Evolutionary conservation across 176 grass and related monocot species (phyloP).

Genomic region (Otatea glauca): DNA sequence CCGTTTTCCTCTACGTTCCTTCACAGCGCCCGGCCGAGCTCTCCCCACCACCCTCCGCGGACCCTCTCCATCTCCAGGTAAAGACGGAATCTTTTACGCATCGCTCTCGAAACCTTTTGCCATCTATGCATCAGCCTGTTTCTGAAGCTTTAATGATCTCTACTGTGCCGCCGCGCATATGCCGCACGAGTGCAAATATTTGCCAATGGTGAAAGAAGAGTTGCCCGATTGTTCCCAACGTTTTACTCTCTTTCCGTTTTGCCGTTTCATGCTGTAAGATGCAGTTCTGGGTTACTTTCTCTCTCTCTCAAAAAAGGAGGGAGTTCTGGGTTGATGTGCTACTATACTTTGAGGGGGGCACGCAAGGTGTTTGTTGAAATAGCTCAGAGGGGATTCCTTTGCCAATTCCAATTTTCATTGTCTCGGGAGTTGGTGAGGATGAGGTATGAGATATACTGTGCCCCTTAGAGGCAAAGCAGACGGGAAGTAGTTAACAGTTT

Average conservation of each 20-base stretch:
- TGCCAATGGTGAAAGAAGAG: not conserved
- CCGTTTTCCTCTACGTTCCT: not conserved
- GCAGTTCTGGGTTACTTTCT: not conserved
- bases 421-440: too few relatives aligned
- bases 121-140: not conserved
- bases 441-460: not conserved
- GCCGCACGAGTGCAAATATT: not conserved
- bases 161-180: too few relatives aligned
- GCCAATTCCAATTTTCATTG: too few relatives aligned
- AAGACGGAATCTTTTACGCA: not conserved
- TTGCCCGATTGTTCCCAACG: not conserved
- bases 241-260: not conserved
- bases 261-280: not conserved
- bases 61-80: not conserved
- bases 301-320: not conserved
- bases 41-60: not conserved
- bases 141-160: not conserved
- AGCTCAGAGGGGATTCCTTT: too few relatives aligned
- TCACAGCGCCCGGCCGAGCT: not conserved
- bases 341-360: not conserved
- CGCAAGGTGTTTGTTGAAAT: not conserved
- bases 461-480: not conserved
- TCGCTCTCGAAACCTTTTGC: not conserved
- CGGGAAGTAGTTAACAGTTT: not conserved
- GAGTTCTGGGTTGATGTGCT: not conserved